Base-by-base conservation (phyloP, 306 rosid species). In the Castanospermum australe region DNA sequence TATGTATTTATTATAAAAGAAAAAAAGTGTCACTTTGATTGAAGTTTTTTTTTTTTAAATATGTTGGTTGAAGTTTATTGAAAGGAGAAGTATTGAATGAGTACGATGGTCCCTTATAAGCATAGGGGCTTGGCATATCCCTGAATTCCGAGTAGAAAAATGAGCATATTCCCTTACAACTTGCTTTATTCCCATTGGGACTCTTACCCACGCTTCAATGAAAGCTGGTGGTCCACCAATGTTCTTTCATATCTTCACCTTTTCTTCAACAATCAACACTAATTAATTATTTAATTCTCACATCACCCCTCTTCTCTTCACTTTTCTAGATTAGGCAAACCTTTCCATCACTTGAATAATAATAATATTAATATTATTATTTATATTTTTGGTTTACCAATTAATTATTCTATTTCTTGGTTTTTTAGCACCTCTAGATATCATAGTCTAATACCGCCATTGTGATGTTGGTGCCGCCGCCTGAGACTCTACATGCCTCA, bases 121-220 rank as follows among this genome's bases (percentile, higher is more conserved):
- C 51, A 78, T 55, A 68, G 57, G 62, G 44, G 6, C 39, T 78
- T 57, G 62, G 83, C 78, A 71, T 79, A 73, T 56, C 6, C 62
- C 2, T 50, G 5, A 54, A 55, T 3, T 39, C 25, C 3, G 11
- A 2, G 52, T 8, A 42, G 9, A 52, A 64, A 18, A 52, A 20
- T 21, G 9, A 48, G 61, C 38, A 80, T 64, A 80, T 80, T 80
- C 84, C 30, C 13, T 30, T 72, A 1, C 25, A 63, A 13, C 22
- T 13, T 21, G 57, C 78, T 76, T 82, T 76, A 52, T 82, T 76
- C 82, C 66, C 15, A 15, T 4, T 57, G 51, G 61, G 81, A 50
- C 67, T 13, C 38, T 60, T 60, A 1, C 13, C 20, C 30, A 14
- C 25, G 59, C 61, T 44, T 45, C 39, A 38, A 35, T 68, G 13